Evolutionary conservation across 2,329 filamentous ascomycete species (phyloP).

Genomic region (Pseudophaeomoniella oleicola): DNA sequence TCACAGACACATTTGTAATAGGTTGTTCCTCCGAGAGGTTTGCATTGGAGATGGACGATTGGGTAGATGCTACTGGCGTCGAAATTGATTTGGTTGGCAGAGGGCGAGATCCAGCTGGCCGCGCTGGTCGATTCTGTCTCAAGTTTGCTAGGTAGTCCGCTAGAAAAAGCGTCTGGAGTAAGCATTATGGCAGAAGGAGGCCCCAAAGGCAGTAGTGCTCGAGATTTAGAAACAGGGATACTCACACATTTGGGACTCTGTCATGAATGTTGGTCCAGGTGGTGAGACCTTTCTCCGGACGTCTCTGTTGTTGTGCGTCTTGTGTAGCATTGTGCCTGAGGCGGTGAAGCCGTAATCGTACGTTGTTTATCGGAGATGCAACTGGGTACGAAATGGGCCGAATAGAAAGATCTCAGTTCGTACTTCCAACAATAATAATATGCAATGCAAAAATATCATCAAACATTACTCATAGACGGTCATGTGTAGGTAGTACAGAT

Average conservation of each 20-base stretch:
- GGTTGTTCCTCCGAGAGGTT: too few species aligned
- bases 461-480: background rate
- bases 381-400: too few species aligned
- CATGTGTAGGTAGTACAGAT: too few species aligned
- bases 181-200: constrained; percentile 10
- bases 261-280: constrained; percentile 31
- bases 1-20: too few species aligned
- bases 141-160: constrained; percentile 46
- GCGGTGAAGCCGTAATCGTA: too few species aligned
- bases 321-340: constrained; percentile 21
- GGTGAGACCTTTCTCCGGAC: constrained; percentile 29
- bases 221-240: background rate
- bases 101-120: constrained; percentile 47
- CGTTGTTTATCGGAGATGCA: too few species aligned
- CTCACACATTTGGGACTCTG: constrained; percentile 20
- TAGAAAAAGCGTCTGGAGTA: constrained; percentile 16
- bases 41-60: too few species aligned
- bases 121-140: constrained; percentile 38
- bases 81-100: constrained; percentile 39
- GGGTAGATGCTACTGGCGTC: too few species aligned
- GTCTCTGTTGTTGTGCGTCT: constrained; percentile 17
- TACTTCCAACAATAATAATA: too few species aligned
- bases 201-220: constrained; percentile 6
- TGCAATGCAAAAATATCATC: too few species aligned
- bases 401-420: too few species aligned